Base-by-base conservation (phyloP, 2,329 filamentous ascomycete genomes). In the Fonsecaea erecta region DNA sequence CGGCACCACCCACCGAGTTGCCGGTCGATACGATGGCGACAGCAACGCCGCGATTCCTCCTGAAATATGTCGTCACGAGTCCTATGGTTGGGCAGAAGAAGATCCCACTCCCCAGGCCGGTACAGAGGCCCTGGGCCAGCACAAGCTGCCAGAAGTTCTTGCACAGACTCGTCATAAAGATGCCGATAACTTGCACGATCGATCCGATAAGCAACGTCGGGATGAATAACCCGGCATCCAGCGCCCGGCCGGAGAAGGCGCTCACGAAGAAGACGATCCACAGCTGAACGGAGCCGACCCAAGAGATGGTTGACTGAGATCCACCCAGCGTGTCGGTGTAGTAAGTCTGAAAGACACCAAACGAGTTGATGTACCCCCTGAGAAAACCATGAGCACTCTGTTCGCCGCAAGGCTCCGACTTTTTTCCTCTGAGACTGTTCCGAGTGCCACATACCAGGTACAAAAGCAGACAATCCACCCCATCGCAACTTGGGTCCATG, bases 61-160 rank as follows among this genome's bases (percentile, higher is more conserved):
- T 79, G 69, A 90, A 91, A 62, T 88, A 89, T 0, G 86, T 87
- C 14, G 84, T 80, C 9, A 86, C 77, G 24, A 87, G 75, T n/a
- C 83, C 80, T 35, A 85, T 71, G 18, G 80, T 81, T 32, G 86
- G 81, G 52, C 81, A 80, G 75, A 86, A 85, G 70, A 87, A 76
- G 59, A 86, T 74, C 0, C 86, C 81, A 70, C 79, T 77, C 1
- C 86, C 86, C 0, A 88, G 74, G 0, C 86, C 86, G 28, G 84
- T 80, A 51, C 85, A 86, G 0, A 88, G 66, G 0, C 84, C 86
- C 67, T 88, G 86, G 1, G 78, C 75, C 4, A 81, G 73, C 59
- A 81, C 78, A 1, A 81, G 67, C 61, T 85, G 82, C 80, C 81
- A 84, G 70, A 84, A 85, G 60, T 76, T 69, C 2, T 75, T 80